Base-by-base conservation (phyloP, 179 eudicot species). In the Silene coronaria region DNA sequence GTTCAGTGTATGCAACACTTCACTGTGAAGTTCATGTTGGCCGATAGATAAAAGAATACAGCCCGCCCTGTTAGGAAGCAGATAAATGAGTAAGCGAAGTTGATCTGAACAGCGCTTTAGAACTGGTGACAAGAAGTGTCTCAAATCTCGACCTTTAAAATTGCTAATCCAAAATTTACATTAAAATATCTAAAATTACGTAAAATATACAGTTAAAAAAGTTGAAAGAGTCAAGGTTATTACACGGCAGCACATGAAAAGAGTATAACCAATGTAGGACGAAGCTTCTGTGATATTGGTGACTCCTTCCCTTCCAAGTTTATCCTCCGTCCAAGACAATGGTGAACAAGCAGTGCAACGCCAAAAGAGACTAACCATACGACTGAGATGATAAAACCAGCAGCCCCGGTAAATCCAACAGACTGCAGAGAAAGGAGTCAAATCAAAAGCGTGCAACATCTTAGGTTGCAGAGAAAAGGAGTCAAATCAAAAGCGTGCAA, bases 331-430 rank as follows among this genome's bases (percentile, higher is more conserved):
- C 91, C 87, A 80, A 90, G 87, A 81, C 86, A 89, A 75, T 88
- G 87, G 77, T 89, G 89, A 62, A 88, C 83, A 78, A 84, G 69
- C 22, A 94, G 89, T 46, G 89, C 88, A 77, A 87, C 71, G 19
- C 97, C 96, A 62, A 94, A 94, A 58, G 80, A 86, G 48, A 90
- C 38, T 70, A 90, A 83, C 98, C 98, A 94, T 32, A 92, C 21
- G 26, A 81, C 75, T 62, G 97, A 86, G 78, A 94, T 82, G 76
- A 84, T 79, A 75, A 89, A 89, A 55, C 89, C 95, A 71, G 86
- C 80, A 70, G 88, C 89, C 80, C 97, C 98, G 76, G 98, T 94
- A 83, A 89, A 92, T 70, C 90, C 96, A 72, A 94, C 98, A 75
- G 97, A 95, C 99, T 95, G 90, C 79, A 83, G 67, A 76, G 36